Evolutionary conservation across 148 eudicot species (phyloP), one percentile per base, ranked within the genome.

Genomic region (Heliosperma pusillum): DNA sequence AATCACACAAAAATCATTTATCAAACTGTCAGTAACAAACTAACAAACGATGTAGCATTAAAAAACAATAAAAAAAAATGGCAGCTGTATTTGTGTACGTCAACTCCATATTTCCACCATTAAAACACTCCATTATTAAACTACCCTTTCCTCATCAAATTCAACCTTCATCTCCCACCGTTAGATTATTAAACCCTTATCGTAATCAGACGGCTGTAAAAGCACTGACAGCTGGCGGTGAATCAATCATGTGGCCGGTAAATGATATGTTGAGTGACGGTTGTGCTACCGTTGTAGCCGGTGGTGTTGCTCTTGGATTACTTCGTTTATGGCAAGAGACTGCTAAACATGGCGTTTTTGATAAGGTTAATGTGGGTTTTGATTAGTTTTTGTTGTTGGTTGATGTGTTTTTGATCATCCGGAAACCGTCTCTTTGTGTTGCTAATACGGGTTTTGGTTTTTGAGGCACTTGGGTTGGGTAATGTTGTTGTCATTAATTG

Each of bases 341-440:
- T 26, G 76, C 76, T 24, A 74, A 74, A 19, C 68, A 24, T n/a
- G 69, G 66, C 22, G 59, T 74, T 47, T 74, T 74, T 40, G 76
- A 74, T 17, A 55, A 64, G 76, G 76, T 73, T 70, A 11, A 22
- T 6, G 16, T 24, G 55, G 1, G 17, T 24, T 21, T 25, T 33
- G 9, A 7, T 4, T 30, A 2, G 1, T 12, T 0, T 45, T 45
- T 69, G 22, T 4, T 21, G 7, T 25, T 50, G 3, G 36, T 29
- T 26, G 0, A 4, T 3, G 7, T 33, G 10, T 50, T 36, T 36
- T 36, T 2, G 42, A 0, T 36, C 3, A 36, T 36, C 7, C 10
- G 42, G 42, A 36, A 36, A 36, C 9, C 0, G 42, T 36, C 42
- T 36, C 42, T 36, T 36, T 36, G 9, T 36, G 42, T 36, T 36